These are phyloP conservation scores for Medicago ruthenica DNA, from an alignment of 306 rosid genomes.

Conservation along the genomic window DNA sequence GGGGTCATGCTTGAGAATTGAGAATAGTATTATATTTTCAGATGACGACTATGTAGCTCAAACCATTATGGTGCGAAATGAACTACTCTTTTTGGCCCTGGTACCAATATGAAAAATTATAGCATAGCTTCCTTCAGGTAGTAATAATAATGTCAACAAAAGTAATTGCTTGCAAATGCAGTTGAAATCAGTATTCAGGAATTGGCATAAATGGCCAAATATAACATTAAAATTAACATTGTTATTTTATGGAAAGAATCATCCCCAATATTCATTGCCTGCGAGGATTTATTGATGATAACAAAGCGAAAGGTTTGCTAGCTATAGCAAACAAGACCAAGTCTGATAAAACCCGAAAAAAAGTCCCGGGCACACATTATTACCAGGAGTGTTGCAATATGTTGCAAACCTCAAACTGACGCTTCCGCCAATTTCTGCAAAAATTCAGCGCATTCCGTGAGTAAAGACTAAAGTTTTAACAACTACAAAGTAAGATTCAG, in stretches of 20 bases:
- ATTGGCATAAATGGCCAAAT: constrained; percentile 36
- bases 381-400: constrained; percentile 41
- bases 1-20: neutral
- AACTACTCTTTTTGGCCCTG: neutral
- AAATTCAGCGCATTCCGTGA: constrained; percentile 35
- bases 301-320: constrained; percentile 48
- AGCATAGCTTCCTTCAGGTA: constrained; percentile 33
- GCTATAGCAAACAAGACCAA: constrained; percentile 45
- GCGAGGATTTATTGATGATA: constrained; percentile 41
- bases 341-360: constrained; percentile 41
- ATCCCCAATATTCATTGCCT: constrained; percentile 47
- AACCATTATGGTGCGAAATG: constrained; percentile 19
- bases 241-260: constrained; percentile 32
- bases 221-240: constrained; percentile 29
- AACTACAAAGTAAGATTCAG: constrained; percentile 14
- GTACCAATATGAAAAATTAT: neutral
- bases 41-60: neutral
- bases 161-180: constrained; percentile 36
- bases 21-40: neutral
- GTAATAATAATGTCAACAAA: neutral
- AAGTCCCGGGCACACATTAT: constrained; percentile 59
- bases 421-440: constrained; percentile 75
- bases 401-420: constrained; percentile 53
- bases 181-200: neutral
- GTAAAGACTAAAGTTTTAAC: constrained; percentile 29